Base-by-base conservation (phyloP, 768 basidiomycete genomes). In the Agrocybe pediades region DNA sequence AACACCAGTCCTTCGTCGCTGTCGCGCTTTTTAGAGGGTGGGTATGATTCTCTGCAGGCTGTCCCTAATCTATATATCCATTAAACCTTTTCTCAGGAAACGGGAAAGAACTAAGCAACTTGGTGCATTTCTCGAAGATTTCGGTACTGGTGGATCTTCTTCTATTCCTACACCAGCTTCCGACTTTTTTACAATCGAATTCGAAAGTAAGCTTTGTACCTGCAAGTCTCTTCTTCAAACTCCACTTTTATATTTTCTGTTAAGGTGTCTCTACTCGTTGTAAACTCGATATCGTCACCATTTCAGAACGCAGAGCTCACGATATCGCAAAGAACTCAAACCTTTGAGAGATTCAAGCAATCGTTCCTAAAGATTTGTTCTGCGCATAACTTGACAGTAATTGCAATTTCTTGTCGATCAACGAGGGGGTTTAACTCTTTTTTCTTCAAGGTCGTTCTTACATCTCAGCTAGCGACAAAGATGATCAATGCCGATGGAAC, bases 381-480 rank as follows among this genome's bases (percentile, higher is more conserved):
- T 24, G 66, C 77, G 7, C 72, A 72, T 45, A 75, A 73, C 41
- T 51, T 87, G 47, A 79, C 84, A 19, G 87, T 86, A 61, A 49
- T 42, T 44, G 36, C 43, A 39, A 55, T 19, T 57, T 21, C 27
- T 41, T 17, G 30, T 30, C 36, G 8, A 29, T 43, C 25, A 20
- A 42, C 19, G 23, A 19, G 41, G n/a, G 15, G n/a, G 26, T 20
- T 44, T 21, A 42, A 17, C 55, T 42, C 49, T 36, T 58, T 48
- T 24, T 26, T 23, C 47, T 23, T 47, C 5, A 36, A 72, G 72
- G 61, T 74, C 41, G 74, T 88, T 42, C 72, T 79, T 27, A 88
- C 87, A 2, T 84, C 84, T 20, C 88, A 91, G 64, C 72, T 91
- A 58, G 77, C 85, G 13, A 90, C 85, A 0, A 90, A 86, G 63